Conservation (phyloP, 306 rosid species). For the Alnus glutinosa region DNA sequence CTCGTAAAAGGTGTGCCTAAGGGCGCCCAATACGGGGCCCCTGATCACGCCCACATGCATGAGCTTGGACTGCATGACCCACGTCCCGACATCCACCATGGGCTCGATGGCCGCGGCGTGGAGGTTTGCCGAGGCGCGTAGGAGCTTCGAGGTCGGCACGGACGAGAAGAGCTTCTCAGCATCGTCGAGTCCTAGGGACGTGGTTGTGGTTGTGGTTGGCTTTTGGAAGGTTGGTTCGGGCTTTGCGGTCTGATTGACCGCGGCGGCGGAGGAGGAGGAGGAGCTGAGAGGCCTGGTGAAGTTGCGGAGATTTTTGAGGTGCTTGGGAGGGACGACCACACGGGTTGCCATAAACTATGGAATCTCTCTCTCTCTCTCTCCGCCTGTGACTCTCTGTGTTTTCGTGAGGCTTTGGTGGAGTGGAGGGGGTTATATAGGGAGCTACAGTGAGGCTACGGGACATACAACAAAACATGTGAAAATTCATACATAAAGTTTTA, state of each 20-base stretch:
- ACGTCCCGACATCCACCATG: slow-evolving; percentile 72
- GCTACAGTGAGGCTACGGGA: no score
- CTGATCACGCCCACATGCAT: slow-evolving; percentile 37
- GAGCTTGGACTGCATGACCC: slow-evolving; percentile 70
- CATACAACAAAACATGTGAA: no score
- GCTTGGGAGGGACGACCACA: not conserved
- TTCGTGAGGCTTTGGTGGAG: not conserved
- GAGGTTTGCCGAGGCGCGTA: slow-evolving; percentile 65
- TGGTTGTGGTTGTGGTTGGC: slow-evolving; percentile 32
- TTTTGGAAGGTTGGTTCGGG: not conserved
- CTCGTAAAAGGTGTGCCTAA: slow-evolving; percentile 47
- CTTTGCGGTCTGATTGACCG: not conserved
- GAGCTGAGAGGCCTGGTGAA: slow-evolving; percentile 5
- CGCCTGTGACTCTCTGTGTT: not conserved
- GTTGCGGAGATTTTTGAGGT: not conserved
- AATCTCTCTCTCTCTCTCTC: not conserved
- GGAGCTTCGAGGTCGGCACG: slow-evolving; percentile 47
- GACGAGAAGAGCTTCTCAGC: slow-evolving; percentile 44
- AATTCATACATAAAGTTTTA: no score
- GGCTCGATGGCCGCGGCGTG: slow-evolving; percentile 71
- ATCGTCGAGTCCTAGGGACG: slow-evolving; percentile 43
- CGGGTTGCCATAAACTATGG: slow-evolving; percentile 2
- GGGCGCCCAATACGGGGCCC: slow-evolving; percentile 20
- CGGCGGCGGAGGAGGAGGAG: not conserved
- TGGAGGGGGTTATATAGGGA: not conserved